Base-by-base conservation (phyloP, 768 basidiomycete genomes). In the Kwoniella shandongensis region DNA sequence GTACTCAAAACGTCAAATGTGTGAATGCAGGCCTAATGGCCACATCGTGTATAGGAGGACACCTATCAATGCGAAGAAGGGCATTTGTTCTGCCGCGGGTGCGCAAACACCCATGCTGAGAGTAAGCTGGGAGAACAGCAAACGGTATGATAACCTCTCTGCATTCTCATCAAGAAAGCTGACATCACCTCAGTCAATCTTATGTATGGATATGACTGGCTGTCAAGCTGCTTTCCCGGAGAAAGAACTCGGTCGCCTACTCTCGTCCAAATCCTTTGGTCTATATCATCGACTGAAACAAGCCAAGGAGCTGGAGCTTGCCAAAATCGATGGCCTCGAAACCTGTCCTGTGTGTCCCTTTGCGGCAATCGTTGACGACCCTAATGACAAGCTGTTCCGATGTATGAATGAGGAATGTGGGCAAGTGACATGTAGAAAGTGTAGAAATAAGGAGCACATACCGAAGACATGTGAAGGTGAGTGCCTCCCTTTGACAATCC, bases 301-400 rank as follows among this genome's bases (percentile, higher is more conserved):
- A 70, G 83, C 82, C 35, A 87, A 88, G 72, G 88, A 91, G 63
- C 83, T 94, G 29, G 84, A 87, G 54, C 83, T 81, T 0, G 91
- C 91, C 17, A 84, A 81, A 1, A 70, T 96, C 32, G 88, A 89
- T 44, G 85, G 84, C 4, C 79, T 94, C 12, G 91, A 92, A 74
- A 88, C 88, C 65, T 96, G 92, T 72, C 92, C 92, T 3, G 89
- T 86, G 63, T 96, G 92, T 77, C 89, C 91, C 40, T 96, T 83
- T 78, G 88, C 85, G 56, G 85, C 85, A 63, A 83, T 88, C n/a
- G 85, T 89, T 51, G 88, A 88, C 50, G 82, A 85, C 51, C 75
- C 74, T 35, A 78, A 83, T 47, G 87, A 89, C 70, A 86, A 82
- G 72, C 75, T 89, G 27, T 82, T 88, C 56, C 57, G 65, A 57